phyloP scores from a whole-genome alignment of 2,329 filamentous ascomycete genomes.

The Aspergillus felis region DNA sequence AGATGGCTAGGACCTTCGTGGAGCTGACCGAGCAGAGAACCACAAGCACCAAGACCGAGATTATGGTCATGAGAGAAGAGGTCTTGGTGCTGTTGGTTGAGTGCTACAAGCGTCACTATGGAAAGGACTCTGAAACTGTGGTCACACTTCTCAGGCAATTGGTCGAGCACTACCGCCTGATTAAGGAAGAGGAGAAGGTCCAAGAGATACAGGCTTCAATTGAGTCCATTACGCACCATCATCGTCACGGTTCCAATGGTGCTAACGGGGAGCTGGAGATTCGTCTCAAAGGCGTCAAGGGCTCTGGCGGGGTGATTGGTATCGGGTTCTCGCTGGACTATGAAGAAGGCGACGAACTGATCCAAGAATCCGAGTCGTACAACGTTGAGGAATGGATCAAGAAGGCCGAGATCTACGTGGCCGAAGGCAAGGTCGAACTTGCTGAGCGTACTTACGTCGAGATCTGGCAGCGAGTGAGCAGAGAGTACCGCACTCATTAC shows the following conservation, averaged over 20 bases:
- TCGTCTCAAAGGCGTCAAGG: not conserved
- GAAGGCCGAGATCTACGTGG: slow-evolving; percentile 36
- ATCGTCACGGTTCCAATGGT: slow-evolving; percentile 20
- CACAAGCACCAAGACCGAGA: slow-evolving; percentile 24
- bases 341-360: not conserved
- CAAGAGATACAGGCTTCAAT: slow-evolving; percentile 30
- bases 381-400: slow-evolving; percentile 34
- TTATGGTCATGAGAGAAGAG: slow-evolving; percentile 42
- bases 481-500: slow-evolving; percentile 41
- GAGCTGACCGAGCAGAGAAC: slow-evolving; percentile 35
- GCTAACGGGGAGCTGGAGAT: slow-evolving; percentile 17
- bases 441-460: slow-evolving; percentile 49
- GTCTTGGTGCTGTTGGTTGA: slow-evolving; percentile 45
- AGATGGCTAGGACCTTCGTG: slow-evolving; percentile 44
- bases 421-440: slow-evolving; percentile 28
- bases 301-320: not conserved
- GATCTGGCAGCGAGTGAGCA: slow-evolving; percentile 50
- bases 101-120: slow-evolving; percentile 46
- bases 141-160: slow-evolving; percentile 42
- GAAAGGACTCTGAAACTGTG: slow-evolving; percentile 42
- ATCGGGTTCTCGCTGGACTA: not conserved
- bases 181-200: slow-evolving; percentile 46
- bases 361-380: slow-evolving; percentile 21
- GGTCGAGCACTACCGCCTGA: slow-evolving; percentile 43
- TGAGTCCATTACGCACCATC: slow-evolving; percentile 8